Percentiles rank a stretch among this genome's conserved stretches.
Conservation (phyloP, 208 protist genomes). For the Willaertia magna region DNA sequence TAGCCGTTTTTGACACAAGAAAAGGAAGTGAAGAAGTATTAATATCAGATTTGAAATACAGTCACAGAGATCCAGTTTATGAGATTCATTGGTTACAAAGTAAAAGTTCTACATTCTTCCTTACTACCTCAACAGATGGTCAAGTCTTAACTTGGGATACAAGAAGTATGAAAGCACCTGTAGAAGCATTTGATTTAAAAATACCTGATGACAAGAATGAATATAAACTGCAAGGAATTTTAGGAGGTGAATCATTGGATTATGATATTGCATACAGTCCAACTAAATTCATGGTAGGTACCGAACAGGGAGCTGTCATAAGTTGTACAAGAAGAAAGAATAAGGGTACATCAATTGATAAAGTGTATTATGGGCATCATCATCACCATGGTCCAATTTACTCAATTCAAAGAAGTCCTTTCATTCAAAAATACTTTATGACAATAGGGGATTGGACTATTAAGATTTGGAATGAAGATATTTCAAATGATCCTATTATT, state of each 20-base stretch:
- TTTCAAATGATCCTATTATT: conserved; percentile 64
- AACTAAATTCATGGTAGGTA: conserved; percentile 83
- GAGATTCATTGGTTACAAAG: conserved; percentile 83
- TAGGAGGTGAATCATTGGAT: conserved; percentile 78
- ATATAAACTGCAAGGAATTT: conserved; percentile 56
- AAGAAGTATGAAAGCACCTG: conserved; percentile 71
- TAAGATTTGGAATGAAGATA: conserved; percentile 85
- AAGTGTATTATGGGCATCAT: conserved; percentile 75
- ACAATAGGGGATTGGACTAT: conserved; percentile 88
- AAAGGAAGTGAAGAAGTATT: conserved; percentile 11
- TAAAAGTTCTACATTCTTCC: conserved; percentile 77
- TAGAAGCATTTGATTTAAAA: conserved; percentile 63
- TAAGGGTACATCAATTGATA: conserved; percentile 76
- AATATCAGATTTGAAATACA: conserved; percentile 77
- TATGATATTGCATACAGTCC: conserved; percentile 64
- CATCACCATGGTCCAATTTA: conserved; percentile 89
- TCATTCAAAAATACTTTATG: conserved; percentile 88
- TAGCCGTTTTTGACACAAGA: conserved; percentile 58
- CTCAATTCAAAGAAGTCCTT: conserved; percentile 76
- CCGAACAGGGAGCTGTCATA: conserved; percentile 41
- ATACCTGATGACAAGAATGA: conserved; percentile 55
- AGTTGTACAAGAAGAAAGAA: conserved; percentile 60
- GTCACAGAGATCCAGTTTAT: conserved; percentile 91
- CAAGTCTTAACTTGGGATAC: conserved; percentile 85
- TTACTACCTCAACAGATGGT: conserved; percentile 84